phyloP scores from a whole-genome alignment of 1,139 yeast species.

The Nematodospora anomalae region DNA sequence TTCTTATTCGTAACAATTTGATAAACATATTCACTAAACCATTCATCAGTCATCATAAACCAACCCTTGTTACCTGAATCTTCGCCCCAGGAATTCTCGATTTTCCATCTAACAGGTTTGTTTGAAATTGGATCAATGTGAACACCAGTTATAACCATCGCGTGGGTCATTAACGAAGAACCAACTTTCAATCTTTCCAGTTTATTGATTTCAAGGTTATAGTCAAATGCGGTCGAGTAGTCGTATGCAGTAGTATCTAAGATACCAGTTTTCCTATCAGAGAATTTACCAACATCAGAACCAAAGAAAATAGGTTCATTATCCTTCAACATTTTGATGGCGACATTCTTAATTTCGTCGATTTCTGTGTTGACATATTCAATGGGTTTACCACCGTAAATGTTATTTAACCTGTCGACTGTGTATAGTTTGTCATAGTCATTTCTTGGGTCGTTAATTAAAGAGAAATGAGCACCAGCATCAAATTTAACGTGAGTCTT shows the following conservation, averaged over 20 bases:
- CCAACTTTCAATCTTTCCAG: slow-evolving; percentile 55
- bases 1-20: slow-evolving; percentile 71
- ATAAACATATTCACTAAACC: slow-evolving; percentile 80
- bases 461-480: slow-evolving; percentile 56
- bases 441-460: slow-evolving; percentile 81
- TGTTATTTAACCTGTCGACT: slow-evolving; percentile 73
- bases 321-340: slow-evolving; percentile 63
- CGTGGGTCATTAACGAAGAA: slow-evolving; percentile 76
- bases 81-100: slow-evolving; percentile 86
- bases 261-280: slow-evolving; percentile 60
- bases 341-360: slow-evolving; percentile 55
- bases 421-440: slow-evolving; percentile 59
- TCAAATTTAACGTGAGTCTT: slow-evolving; percentile 53
- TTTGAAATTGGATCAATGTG: slow-evolving; percentile 44
- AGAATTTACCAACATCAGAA: slow-evolving; percentile 76
- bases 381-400: slow-evolving; percentile 65
- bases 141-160: slow-evolving; percentile 78
- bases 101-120: slow-evolving; percentile 73
- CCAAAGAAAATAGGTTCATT: slow-evolving; percentile 84
- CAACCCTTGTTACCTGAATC: slow-evolving; percentile 73
- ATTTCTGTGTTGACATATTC: slow-evolving; percentile 68
- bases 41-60: slow-evolving; percentile 78
- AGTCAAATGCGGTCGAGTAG: slow-evolving; percentile 63
- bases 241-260: slow-evolving; percentile 72
- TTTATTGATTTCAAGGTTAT: slow-evolving; percentile 48